Base-by-base conservation (phyloP, 2,329 filamentous ascomycete species). In the Aspergillus carbonarius region DNA sequence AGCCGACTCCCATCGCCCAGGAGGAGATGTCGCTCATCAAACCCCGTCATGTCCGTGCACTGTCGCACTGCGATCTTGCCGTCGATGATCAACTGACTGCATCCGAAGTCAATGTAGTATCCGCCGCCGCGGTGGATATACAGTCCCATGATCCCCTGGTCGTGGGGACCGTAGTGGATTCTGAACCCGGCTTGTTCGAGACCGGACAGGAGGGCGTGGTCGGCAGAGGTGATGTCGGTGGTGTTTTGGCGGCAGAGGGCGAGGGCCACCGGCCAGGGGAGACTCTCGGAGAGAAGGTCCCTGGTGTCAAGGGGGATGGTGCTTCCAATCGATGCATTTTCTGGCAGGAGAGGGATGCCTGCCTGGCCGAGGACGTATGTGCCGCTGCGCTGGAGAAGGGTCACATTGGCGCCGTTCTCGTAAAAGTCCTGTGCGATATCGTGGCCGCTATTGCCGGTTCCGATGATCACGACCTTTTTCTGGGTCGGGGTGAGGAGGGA, bases 21-120 rank as follows among this genome's bases (percentile, higher is more conserved):
- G 8, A 46, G 34, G 10, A 58, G 17, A 7, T 40, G 37, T 10
- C 18, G 9, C 3, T 27, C 7, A 20, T 10, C 15, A 13, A 58
- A 48, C 15, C 5, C 2, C 12, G 53, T 46, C 1, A 48, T 49
- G 13, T 30, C 20, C n/a, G 39, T 23, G 17, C 49, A 52, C 6
- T 18, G 23, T 4, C 53, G 49, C 10, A 58, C 1, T 2, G 20
- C 20, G 13, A 58, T 25, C 32, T 54, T 53, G 4, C 55, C 30
- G 9, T 58, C 49, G 17, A 58, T 37, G 23, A 58, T 52, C 5
- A 58, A 30, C 32, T 49, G 49, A 12, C 49, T 54, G n/a, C 49
- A 46, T 6, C 55, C 55, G 20, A 37, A n/a, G 17, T 58, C 55
- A 25, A 58, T 40, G 25, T 58, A 58, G 30, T 58, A 58, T 3